A percentile compares a stretch with the other conserved stretches of the same genome.
phyloP scores from a whole-genome alignment of 257 asterid species.

The Hygrophila difformis region DNA sequence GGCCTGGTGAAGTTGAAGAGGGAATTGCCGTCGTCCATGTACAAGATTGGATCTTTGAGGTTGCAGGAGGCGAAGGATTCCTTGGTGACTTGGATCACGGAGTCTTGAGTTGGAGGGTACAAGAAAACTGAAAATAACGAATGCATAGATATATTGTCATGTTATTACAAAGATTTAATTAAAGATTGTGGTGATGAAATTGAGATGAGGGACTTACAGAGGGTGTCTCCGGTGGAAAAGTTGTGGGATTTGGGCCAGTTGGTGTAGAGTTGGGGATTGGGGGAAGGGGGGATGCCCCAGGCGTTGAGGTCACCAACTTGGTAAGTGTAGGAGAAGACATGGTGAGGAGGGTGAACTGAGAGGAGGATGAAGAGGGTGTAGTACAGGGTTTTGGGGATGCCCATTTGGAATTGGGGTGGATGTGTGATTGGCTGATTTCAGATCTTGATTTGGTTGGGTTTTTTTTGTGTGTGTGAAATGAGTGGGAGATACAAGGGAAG shows the following conservation, averaged over 20 bases:
- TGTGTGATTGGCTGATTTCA: too few species aligned
- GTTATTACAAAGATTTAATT: too few species aligned
- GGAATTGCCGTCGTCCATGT: constrained; percentile 73
- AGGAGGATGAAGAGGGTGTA: constrained; percentile 19
- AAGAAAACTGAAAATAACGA: constrained; percentile 72
- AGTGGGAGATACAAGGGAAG: too few species aligned
- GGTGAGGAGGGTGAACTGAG: constrained; percentile 26
- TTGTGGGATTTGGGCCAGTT: constrained; percentile 56
- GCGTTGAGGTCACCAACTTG: constrained; percentile 70
- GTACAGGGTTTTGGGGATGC: too few species aligned
- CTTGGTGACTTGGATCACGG: constrained; percentile 64
- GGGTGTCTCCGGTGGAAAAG: constrained; percentile 65
- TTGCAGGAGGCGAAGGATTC: constrained; percentile 55
- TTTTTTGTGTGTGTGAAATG: too few species aligned
- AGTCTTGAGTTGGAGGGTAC: constrained; percentile 95
- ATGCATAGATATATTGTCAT: too few species aligned
- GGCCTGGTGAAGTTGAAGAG: constrained; percentile 51
- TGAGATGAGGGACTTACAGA: constrained; percentile 47
- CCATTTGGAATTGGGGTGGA: too few species aligned
- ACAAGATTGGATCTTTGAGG: constrained; percentile 67
- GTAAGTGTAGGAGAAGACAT: constrained; percentile 36
- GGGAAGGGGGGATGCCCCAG: constrained; percentile 64
- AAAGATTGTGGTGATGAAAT: too few species aligned
- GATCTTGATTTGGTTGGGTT: too few species aligned
- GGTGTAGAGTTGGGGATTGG: constrained; percentile 47